Conservation (phyloP, 148 eudicot genomes). For the Heliamphora exappendiculata region DNA sequence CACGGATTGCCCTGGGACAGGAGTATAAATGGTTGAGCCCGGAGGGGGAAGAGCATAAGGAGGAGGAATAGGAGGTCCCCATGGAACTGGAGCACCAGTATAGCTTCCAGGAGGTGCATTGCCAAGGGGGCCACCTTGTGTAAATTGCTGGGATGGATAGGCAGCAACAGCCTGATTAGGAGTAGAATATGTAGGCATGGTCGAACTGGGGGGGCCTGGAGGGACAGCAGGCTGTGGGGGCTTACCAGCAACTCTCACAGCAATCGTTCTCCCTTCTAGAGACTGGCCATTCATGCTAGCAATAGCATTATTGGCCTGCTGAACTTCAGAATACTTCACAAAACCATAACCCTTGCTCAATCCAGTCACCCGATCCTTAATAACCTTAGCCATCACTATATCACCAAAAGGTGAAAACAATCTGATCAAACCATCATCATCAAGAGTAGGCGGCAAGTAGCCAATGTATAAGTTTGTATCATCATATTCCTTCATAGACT, state of each 20-base stretch:
- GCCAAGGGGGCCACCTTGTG: slow-evolving; percentile 48
- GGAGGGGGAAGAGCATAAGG: slow-evolving; percentile 63
- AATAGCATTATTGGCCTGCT: slow-evolving; percentile 73
- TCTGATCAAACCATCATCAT: slow-evolving; percentile 66
- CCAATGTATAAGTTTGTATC: slow-evolving; percentile 82
- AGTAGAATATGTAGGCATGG: slow-evolving; percentile 42
- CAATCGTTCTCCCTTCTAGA: slow-evolving; percentile 69
- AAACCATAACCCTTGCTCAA: slow-evolving; percentile 92
- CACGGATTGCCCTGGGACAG: slow-evolving; percentile 42
- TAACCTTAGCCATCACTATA: slow-evolving; percentile 83
- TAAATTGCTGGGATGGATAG: slow-evolving; percentile 69
- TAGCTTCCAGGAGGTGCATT: slow-evolving; percentile 43
- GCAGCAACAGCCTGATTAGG: slow-evolving; percentile 39
- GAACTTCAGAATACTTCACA: slow-evolving; percentile 71
- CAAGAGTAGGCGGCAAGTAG: slow-evolving; percentile 74
- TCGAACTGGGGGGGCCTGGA: slow-evolving; percentile 49
- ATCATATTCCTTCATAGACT: slow-evolving; percentile 57
- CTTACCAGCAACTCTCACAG: slow-evolving; percentile 92
- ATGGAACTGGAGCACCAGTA: slow-evolving; percentile 49
- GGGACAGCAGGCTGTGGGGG: slow-evolving; percentile 70
- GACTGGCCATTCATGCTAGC: slow-evolving; percentile 67
- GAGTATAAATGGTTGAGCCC: slow-evolving; percentile 46
- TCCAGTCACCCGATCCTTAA: slow-evolving; percentile 59
- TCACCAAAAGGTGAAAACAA: slow-evolving; percentile 70
- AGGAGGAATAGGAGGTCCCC: slow-evolving; percentile 77